Evolutionary conservation across 2,329 filamentous ascomycete species (phyloP).

Genomic region (Fusarium sp.): DNA sequence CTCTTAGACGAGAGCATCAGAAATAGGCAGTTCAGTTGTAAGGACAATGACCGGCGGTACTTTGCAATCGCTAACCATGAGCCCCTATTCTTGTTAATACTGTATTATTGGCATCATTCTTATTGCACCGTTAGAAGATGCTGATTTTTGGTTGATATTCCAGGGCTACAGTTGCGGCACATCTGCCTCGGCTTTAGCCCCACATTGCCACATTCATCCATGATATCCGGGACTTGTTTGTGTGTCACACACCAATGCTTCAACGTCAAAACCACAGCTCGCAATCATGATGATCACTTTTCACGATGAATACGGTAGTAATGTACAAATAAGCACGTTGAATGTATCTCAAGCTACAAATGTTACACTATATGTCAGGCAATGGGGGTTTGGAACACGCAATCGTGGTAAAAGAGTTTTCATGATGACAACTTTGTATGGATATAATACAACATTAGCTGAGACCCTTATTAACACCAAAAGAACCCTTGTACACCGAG

Average conservation of each 20-base stretch:
- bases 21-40: slow-evolving; percentile 30
- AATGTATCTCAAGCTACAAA: neutral
- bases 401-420: neutral
- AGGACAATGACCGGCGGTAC: slow-evolving; percentile 9
- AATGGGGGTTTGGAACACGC: neutral
- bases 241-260: slow-evolving; percentile 18
- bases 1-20: slow-evolving; percentile 15
- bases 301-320: neutral
- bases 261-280: slow-evolving; percentile 17
- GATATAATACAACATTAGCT: neutral
- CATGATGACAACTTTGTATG: slow-evolving; percentile 16
- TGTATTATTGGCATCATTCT: neutral
- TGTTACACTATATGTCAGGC: neutral
- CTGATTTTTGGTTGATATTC: neutral
- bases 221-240: slow-evolving; percentile 16
- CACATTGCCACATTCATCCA: slow-evolving; percentile 26
- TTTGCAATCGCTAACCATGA: slow-evolving; percentile 9
- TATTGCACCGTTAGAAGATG: neutral
- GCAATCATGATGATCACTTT: slow-evolving; percentile 27
- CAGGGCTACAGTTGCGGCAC: neutral
- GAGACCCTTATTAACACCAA: neutral
- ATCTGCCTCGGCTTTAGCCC: slow-evolving; percentile 18
- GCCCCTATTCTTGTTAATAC: neutral
- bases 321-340: neutral
- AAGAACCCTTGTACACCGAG: neutral